A percentile compares a stretch with the other conserved stretches of the same genome.
phyloP scores from a whole-genome alignment of 306 rosid species.

The Acmispon strigosus region DNA sequence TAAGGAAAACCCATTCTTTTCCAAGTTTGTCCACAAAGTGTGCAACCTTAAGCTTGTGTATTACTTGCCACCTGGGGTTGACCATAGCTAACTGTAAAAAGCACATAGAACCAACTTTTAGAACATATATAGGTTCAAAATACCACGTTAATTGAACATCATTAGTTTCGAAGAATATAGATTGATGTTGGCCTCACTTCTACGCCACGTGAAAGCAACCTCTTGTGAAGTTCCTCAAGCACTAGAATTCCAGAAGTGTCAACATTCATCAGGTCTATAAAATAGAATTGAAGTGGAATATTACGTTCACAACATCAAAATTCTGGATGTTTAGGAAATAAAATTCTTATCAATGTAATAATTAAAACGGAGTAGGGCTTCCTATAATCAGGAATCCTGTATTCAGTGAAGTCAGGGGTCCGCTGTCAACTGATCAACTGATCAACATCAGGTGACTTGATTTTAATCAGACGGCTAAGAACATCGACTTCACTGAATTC shows the following conservation, averaged over 20 bases:
- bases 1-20: slow-evolving; percentile 46
- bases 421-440: too few relatives aligned
- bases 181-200: slow-evolving; percentile 31
- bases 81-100: slow-evolving; percentile 62
- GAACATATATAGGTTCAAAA: background rate
- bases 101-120: background rate
- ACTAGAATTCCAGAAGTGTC: slow-evolving; percentile 79
- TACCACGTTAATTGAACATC: background rate
- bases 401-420: too few relatives aligned
- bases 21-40: slow-evolving; percentile 69
- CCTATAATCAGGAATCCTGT: too few relatives aligned
- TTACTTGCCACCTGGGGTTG: slow-evolving; percentile 75
- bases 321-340: background rate
- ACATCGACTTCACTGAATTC: too few relatives aligned
- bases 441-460: too few relatives aligned
- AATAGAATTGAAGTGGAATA: background rate
- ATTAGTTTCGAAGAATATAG: background rate
- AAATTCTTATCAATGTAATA: background rate
- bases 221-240: slow-evolving; percentile 62
- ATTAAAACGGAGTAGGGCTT: too few relatives aligned
- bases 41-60: slow-evolving; percentile 67
- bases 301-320: background rate
- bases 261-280: slow-evolving; percentile 50
- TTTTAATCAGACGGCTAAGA: too few relatives aligned
- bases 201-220: slow-evolving; percentile 45